Evolutionary conservation across 2,329 filamentous ascomycete genomes (phyloP), one percentile per base, ranked within the genome.

Genomic region (Neofusicoccum ribis): DNA sequence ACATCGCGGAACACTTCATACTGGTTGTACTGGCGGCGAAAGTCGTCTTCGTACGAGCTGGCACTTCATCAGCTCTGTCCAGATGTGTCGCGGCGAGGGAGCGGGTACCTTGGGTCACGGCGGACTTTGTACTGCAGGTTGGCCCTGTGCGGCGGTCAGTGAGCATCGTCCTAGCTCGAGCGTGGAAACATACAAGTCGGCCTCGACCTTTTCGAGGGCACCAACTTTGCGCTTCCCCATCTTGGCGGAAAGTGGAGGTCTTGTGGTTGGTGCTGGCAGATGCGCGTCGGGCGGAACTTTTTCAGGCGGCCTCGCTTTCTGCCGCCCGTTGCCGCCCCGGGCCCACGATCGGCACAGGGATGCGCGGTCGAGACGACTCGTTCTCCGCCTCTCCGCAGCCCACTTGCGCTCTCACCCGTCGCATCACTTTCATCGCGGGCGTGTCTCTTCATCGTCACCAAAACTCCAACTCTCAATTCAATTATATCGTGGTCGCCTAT

Each of bases 141-240:
- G 69, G 92, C 89, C 72, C 88, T 91, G 73, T 69, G 69, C 27
- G 36, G 23, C 14, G 11, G 51, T 64, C 37, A 49, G 44, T 15
- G 44, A 11, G 14, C 17, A 41, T 14, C 6, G 17, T 12, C 8
- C 15, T 43, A 7, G 17, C 3, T 39, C 14, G 14, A 5, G 51
- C 14, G 1, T 31, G 43, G n/a, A 36, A n/a, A 31, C 64, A 68
- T 77, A 90, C 85, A 96, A 83, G 79, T 96, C 92, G 39, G 93
- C 93, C 76, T 97, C 93, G 71, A 97, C 88, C 85, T 97, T 97
- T 81, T 97, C 93, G 78, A 97, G 88, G 67, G 93, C 93, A 64
- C 91, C 92, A 66, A 97, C 86, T 82, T 95, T 96, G 78, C 93
- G 86, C 81, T 97, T 97, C 67, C 88, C 91, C 88, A 92, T 95